A percentile compares a stretch with the other conserved stretches of the same genome.
Evolutionary conservation across 2,329 filamentous ascomycete genomes (phyloP).

Genomic region (Cladorrhinum sp.): DNA sequence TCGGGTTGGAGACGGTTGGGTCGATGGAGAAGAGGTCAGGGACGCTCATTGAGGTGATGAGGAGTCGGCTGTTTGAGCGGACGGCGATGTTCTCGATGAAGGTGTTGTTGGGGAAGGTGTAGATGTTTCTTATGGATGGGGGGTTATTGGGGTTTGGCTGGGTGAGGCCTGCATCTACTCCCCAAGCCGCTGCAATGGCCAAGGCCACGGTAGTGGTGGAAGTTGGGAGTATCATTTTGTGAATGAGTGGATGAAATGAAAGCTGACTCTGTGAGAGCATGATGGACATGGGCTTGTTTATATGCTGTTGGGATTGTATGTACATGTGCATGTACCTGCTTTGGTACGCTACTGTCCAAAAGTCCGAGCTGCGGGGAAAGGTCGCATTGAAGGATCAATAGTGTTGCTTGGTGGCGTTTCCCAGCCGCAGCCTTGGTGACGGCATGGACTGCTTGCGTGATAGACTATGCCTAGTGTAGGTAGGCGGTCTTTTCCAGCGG

Average conservation of each 20-base stretch:
- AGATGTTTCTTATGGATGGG: constrained; percentile 11
- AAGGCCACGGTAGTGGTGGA: neutral
- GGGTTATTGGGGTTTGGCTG: neutral
- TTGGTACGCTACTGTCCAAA: neutral
- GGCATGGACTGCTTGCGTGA: too few relatives aligned
- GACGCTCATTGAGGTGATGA: constrained; percentile 20
- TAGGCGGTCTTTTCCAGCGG: too few relatives aligned
- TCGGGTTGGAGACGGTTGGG: constrained; percentile 13
- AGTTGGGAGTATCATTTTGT: neutral
- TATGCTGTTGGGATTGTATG: neutral
- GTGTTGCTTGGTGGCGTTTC: neutral
- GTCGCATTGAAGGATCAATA: neutral
- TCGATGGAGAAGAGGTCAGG: constrained; percentile 18
- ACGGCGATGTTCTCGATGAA: constrained; percentile 27
- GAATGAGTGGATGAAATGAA: neutral
- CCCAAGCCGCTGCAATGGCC: neutral
- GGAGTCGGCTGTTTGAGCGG: constrained; percentile 20
- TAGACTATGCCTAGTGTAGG: too few relatives aligned
- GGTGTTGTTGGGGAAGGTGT: constrained; percentile 22
- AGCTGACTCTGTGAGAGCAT: neutral
- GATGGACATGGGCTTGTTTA: too few relatives aligned
- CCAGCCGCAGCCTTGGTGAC: neutral
- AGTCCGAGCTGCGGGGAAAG: neutral
- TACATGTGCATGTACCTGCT: neutral
- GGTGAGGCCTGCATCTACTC: neutral